A percentile compares a stretch with the other conserved stretches of the same genome.
phyloP scores from a whole-genome alignment of 768 basidiomycete species.

The Russula brevipes region DNA sequence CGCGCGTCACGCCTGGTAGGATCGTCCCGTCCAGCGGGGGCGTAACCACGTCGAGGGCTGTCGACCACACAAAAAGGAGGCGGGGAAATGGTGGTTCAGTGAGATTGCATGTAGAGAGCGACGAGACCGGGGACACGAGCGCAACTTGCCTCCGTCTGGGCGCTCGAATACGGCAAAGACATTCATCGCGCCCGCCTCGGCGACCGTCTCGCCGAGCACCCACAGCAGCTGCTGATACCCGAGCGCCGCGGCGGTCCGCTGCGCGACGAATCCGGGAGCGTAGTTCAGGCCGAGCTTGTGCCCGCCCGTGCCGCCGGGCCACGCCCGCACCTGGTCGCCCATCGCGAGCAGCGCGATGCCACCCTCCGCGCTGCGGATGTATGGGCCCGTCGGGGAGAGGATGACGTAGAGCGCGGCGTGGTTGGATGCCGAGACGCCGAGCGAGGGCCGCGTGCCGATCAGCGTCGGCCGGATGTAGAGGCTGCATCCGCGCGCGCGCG shows the following conservation, averaged over 20 bases:
- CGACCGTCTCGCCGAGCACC: constrained; percentile 38
- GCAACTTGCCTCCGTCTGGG: constrained; percentile 34
- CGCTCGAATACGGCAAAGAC: constrained; percentile 43
- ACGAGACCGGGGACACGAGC: background rate
- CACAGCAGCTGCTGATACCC: constrained; percentile 50
- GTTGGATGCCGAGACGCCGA: constrained; percentile 70
- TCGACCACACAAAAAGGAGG: background rate
- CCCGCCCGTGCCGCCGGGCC: constrained; percentile 48
- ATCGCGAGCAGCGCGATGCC: constrained; percentile 41
- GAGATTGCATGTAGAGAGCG: background rate
- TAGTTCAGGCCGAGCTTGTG: constrained; percentile 44
- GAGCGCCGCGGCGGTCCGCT: constrained; percentile 40
- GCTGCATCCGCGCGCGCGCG: constrained; percentile 62
- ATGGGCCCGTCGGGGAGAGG: constrained; percentile 55
- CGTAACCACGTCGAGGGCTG: constrained; percentile 79
- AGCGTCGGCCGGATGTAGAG: constrained; percentile 84
- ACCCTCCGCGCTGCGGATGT: constrained; percentile 33
- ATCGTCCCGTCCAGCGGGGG: constrained; percentile 89
- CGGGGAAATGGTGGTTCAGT: constrained; percentile 20
- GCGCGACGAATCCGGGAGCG: constrained; percentile 36
- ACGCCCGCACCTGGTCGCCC: constrained; percentile 44
- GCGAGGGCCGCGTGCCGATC: constrained; percentile 44
- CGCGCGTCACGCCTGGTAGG: constrained; percentile 87
- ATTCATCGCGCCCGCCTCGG: constrained; percentile 47
- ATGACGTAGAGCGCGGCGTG: constrained; percentile 86